Base-by-base conservation (phyloP, 2,329 filamentous ascomycete genomes). In the Neophaeococcomyces aloes region DNA sequence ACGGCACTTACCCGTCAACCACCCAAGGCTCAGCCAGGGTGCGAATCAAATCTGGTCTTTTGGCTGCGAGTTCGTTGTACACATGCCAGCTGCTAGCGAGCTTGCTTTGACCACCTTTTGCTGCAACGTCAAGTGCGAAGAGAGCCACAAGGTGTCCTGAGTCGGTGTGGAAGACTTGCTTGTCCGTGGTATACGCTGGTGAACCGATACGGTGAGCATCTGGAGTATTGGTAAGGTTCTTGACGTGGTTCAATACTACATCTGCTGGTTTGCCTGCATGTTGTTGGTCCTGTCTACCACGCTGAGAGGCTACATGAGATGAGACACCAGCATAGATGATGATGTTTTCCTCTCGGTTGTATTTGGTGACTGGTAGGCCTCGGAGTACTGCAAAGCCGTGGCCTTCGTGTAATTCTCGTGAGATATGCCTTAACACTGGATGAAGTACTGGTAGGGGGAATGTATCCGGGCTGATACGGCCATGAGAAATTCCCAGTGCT, bases 221-320 rank as follows among this genome's bases (percentile, higher is more conserved):
- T 2, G 63, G 55, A 8, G 57, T 56, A 1, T 60, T 66, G 15
- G 54, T 63, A 6, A 83, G 63, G 49, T 83, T 78, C 56, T 76
- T 81, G 60, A 83, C 76, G 49, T 83, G 78, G 2, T 69, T 64
- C 2, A 78, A 57, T 4, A 76, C 69, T 0, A 75, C 70, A 34
- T 75, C 72, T 1, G 69, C 69, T 0, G 64, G 62, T n/a, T 61
- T 51, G 13, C 69, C 71, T 10, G 5, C 23, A 27, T 27, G 10
- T 10, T 27, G 23, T 6, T 27, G 23, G 23, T 68, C 63, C 48
- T 70, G 67, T 2, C 63, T 60, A 4, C 62, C 68, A 2, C 65
- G 55, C 7, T 61, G 52, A 7, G 52, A 50, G 23, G 57, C 67
- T 35, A 69, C 57, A 46, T 69, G 63, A 4, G 63, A 62, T 1